Conservation (phyloP, 208 protist species). For the Wallacemonas rigidus region DNA sequence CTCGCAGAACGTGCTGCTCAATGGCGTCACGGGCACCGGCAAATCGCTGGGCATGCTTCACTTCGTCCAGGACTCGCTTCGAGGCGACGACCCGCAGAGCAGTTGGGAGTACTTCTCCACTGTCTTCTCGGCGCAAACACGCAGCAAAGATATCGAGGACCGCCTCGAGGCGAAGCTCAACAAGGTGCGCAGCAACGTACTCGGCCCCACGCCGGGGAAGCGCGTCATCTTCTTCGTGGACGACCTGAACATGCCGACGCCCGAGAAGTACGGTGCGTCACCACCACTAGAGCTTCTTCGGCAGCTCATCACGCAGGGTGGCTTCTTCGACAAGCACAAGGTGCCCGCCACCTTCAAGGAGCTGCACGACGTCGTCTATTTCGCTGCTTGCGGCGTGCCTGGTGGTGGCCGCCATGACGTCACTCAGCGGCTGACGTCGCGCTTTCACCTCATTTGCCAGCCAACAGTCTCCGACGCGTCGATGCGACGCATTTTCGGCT, state of each 20-base stretch:
- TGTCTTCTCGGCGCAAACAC: conserved; percentile 94
- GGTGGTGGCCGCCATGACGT: conserved; percentile 95
- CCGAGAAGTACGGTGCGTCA: conserved; percentile 94
- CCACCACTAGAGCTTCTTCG: conserved; percentile 95
- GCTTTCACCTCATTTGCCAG: conserved; percentile 95
- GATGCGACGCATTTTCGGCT: conserved; percentile 94
- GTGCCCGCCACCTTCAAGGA: conserved; percentile 92
- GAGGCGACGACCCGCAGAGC: conserved; percentile 75
- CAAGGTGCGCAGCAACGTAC: conserved; percentile 88
- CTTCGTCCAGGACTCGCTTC: conserved; percentile 68
- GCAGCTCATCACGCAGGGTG: conserved; percentile 93
- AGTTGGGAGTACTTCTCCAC: conserved; percentile 89
- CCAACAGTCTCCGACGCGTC: conserved; percentile 86
- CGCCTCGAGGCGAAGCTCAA: conserved; percentile 94
- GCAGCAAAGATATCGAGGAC: conserved; percentile 91
- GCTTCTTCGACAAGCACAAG: conserved; percentile 95
- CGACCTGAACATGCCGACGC: conserved; percentile 96
- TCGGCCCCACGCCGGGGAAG: conserved; percentile 91
- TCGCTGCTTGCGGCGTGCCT: conserved; percentile 94
- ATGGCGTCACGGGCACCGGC: conserved; percentile 95
- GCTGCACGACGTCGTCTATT: conserved; percentile 86
- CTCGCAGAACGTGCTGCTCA: conserved; percentile 88
- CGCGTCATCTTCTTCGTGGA: conserved; percentile 93
- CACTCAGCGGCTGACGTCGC: conserved; percentile 90
- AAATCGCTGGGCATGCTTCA: conserved; percentile 89